A percentile compares a stretch with the other conserved stretches of the same genome.
Conservation (phyloP, 306 rosid species). For the Crotalaria pallida region DNA sequence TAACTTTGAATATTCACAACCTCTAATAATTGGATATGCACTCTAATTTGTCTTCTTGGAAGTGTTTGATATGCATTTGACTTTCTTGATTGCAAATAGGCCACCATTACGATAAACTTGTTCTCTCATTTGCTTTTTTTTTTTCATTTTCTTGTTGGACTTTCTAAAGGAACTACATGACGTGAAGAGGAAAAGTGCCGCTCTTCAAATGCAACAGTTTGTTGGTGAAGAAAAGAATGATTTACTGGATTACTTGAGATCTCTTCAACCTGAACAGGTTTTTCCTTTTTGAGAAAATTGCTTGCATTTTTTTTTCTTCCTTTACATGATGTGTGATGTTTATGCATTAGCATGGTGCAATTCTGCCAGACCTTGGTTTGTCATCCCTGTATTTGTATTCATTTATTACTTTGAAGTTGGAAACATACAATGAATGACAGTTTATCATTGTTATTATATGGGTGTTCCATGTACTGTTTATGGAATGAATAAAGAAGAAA, state of each 20-base stretch:
- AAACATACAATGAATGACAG: background rate
- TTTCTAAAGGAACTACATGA: constrained; percentile 71
- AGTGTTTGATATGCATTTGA: constrained; percentile 4
- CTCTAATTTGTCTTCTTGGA: background rate
- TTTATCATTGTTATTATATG: background rate
- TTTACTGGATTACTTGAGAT: constrained; percentile 86
- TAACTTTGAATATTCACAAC: too few relatives aligned
- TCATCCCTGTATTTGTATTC: constrained; percentile 5
- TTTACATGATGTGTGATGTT: background rate
- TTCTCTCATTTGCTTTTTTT: constrained; percentile 13
- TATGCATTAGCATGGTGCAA: background rate
- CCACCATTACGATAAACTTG: background rate
- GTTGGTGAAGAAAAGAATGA: constrained; percentile 96
- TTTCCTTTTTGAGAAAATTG: background rate
- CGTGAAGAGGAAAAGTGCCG: constrained; percentile 84
- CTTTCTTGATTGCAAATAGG: background rate
- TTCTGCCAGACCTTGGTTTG: constrained; percentile 15
- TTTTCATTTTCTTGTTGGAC: background rate
- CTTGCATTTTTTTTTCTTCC: background rate
- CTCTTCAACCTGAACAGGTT: constrained; percentile 94
- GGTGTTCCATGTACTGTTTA: background rate
- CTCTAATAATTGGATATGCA: background rate
- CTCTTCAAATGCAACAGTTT: constrained; percentile 94
- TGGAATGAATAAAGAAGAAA: background rate
- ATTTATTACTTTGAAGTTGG: constrained; percentile 2